A percentile compares a stretch with the other conserved stretches of the same genome.
Evolutionary conservation across 352 stramenopile species (phyloP).

Genomic region (Phytophthora pinifolia): DNA sequence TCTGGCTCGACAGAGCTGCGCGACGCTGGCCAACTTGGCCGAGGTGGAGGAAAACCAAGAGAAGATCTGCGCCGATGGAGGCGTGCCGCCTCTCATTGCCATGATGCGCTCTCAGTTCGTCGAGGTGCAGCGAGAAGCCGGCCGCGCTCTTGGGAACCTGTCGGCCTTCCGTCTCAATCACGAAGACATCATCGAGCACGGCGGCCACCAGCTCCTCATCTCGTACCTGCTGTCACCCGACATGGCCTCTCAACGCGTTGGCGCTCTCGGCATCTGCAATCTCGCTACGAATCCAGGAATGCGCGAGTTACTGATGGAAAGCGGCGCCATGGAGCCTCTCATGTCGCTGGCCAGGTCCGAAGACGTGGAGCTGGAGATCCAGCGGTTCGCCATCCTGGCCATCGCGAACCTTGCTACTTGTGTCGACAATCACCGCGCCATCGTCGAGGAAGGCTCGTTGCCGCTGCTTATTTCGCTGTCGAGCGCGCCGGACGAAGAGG

Average conservation of each 20-base stretch:
- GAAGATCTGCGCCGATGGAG: conserved; percentile 92
- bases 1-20: conserved; percentile 89
- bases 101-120: conserved; percentile 97
- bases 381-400: conserved; percentile 92
- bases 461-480: conserved; percentile 95
- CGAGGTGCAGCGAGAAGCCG: conserved; percentile 91
- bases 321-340: conserved; percentile 93
- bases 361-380: conserved; percentile 95
- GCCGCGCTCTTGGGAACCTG: conserved; percentile 92
- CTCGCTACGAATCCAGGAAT: conserved; percentile 91
- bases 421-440: conserved; percentile 92
- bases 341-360: conserved; percentile 94
- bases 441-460: conserved; percentile 94
- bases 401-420: conserved; percentile 95
- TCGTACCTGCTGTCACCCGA: conserved; percentile 96
- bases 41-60: conserved; percentile 96
- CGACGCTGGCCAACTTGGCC: conserved; percentile 93
- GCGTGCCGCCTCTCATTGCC: conserved; percentile 89
- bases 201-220: conserved; percentile 94
- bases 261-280: conserved; percentile 94
- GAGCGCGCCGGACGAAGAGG: conserved; percentile 92
- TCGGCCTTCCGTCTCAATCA: conserved; percentile 89
- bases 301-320: conserved; percentile 92
- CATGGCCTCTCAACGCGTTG: conserved; percentile 92
- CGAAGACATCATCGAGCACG: conserved; percentile 90